Base-by-base conservation (phyloP, 495 filamentous ascomycete genomes). In the Hypomontagnella submonticulosa region DNA sequence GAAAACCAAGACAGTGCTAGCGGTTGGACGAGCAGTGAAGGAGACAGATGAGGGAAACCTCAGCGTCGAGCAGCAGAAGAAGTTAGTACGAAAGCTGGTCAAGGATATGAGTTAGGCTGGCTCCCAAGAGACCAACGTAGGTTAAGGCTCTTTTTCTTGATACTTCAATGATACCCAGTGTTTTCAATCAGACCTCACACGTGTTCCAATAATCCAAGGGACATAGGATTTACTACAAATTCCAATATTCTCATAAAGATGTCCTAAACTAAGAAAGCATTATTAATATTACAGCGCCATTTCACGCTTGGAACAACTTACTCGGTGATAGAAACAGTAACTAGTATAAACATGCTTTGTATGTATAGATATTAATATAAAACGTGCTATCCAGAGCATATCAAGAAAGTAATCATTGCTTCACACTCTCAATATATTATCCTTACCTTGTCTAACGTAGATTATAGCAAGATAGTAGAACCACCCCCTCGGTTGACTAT, bases 21-120 rank as follows among this genome's bases (percentile, higher is more conserved):
- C 86, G 4, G 88, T 97, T 55, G 94, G 93, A n/a, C 84, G 87
- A 64, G 92, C 92, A 58, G 76, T 98, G 52, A 82, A 83, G 71
- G 85, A 89, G 73, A 90, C 90, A 5, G 95, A 97, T 73, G 81
- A 87, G 63, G 78, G 84, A 27, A 82, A 81, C 1, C 78, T 96
- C 63, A 83, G 77, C 3, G 77, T 88, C 18, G 86, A 90, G 48
- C 89, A 89, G 68, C 93, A 97, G 81, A 89, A 83, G 77, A 93
- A 90, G 77, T 66, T 93, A 67, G 93, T 93, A 10, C 87, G 84
- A 68, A 90, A 81, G 75, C 71, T 91, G 67, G 54, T 82, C 30
- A 77, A 72, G 69, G 78, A 80, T 60, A 69, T 80, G 77, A 76
- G 70, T 65, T 81, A 68, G 74, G 58, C 57, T 32, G 61, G 38